These are phyloP conservation scores for Euphrasia arctica DNA, from an alignment of 305 asterid species.

Conservation along the genomic window DNA sequence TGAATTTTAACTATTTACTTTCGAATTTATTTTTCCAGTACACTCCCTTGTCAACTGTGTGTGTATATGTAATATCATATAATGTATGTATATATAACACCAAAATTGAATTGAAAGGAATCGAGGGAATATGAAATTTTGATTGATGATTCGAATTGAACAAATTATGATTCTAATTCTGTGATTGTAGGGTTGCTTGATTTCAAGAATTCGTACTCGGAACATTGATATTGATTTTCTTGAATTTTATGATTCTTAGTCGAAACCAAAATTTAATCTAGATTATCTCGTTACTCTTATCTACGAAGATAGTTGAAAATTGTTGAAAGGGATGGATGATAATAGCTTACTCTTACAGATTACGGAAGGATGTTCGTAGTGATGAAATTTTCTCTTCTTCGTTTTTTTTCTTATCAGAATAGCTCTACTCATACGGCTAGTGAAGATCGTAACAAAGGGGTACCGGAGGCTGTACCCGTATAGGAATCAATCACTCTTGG, in stretches of 20 bases:
- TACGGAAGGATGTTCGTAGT: neutral
- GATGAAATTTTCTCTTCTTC: neutral
- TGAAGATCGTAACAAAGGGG: neutral
- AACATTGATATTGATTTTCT: neutral
- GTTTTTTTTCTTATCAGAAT: no score
- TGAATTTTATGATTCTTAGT: neutral
- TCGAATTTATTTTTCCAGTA: constrained; percentile 25
- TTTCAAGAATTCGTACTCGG: neutral
- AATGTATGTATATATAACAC: no score
- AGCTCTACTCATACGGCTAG: neutral
- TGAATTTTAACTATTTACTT: neutral
- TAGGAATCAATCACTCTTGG: neutral
- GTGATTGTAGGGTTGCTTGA: constrained; percentile 10
- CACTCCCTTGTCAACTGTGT: constrained; percentile 3
- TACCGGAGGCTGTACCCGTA: neutral
- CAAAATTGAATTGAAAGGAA: neutral
- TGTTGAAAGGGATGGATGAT: neutral
- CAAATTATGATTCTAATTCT: neutral
- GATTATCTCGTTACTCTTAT: neutral
- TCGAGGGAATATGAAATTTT: neutral
- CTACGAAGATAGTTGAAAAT: neutral
- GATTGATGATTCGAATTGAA: constrained; percentile 4
- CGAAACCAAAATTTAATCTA: neutral
- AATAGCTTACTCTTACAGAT: no score
- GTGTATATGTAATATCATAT: neutral